These are phyloP conservation scores for Passalora sequoiae DNA, from an alignment of 2,329 filamentous ascomycete genomes.

Conservation along the genomic window DNA sequence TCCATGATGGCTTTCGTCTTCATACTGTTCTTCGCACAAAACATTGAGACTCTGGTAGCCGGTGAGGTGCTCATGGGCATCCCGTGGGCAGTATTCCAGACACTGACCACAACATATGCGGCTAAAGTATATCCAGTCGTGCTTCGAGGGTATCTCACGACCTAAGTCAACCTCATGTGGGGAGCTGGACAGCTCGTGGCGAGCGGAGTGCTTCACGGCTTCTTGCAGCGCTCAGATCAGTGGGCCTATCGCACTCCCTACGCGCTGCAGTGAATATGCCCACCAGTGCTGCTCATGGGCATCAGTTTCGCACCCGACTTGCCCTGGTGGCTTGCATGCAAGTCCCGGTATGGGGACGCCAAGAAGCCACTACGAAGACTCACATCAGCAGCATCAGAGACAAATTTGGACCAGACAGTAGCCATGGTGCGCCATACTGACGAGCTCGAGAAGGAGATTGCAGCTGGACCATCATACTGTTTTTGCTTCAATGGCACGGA, in stretches of 20 bases:
- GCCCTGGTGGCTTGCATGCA: conserved; percentile 32
- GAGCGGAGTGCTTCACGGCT: conserved; percentile 31
- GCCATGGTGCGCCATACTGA: conserved; percentile 27
- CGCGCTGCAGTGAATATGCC: conserved; percentile 47
- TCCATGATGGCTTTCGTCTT: conserved; percentile 53
- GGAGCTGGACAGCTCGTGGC: conserved; percentile 56
- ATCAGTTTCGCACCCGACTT: conserved; percentile 29
- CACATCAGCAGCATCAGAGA: conserved; percentile 23
- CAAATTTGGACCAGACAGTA: conserved; percentile 22
- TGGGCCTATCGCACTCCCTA: conserved; percentile 42
- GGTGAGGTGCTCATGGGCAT: conserved; percentile 31
- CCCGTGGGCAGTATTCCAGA: conserved; percentile 29
- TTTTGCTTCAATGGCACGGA: conserved; percentile 36
- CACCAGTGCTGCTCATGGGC: conserved; percentile 31
- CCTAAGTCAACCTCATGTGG: conserved; percentile 58
- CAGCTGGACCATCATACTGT: conserved; percentile 27
- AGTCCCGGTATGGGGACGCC: conserved; percentile 26
- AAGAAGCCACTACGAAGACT: conserved; percentile 23
- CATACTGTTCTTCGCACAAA: conserved; percentile 39
- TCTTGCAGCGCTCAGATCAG: conserved; percentile 19
- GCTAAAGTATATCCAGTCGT: conserved; percentile 59
- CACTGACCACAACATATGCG: conserved; percentile 54
- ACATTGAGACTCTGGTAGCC: conserved; percentile 27
- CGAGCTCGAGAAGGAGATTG: conserved; percentile 29
- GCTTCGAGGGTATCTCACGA: conserved; percentile 54